Evolutionary conservation across 768 basidiomycete genomes (phyloP).

Genomic region (Fomitopsis pulvina): DNA sequence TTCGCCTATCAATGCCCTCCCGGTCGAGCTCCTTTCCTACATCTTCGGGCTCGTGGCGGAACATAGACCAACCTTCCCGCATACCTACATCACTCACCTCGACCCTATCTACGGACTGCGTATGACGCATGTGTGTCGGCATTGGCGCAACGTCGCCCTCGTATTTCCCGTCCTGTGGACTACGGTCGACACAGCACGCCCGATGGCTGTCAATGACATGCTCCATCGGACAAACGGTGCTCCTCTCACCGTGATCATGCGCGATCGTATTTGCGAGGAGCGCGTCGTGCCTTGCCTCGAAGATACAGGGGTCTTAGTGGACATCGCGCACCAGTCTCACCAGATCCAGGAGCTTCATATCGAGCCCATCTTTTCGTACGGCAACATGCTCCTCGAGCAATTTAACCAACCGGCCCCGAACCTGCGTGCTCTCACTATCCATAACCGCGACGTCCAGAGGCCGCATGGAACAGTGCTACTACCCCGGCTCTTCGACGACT

Average conservation of each 20-base stretch:
- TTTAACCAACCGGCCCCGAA: slow-evolving; percentile 1
- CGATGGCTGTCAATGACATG: neutral
- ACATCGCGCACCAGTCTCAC: slow-evolving; percentile 3
- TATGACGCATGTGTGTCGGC: slow-evolving; percentile 7
- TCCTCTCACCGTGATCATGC: slow-evolving; percentile 1
- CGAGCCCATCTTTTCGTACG: neutral
- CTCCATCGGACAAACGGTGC: neutral
- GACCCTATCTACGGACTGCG: neutral
- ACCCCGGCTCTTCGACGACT: slow-evolving; percentile 7
- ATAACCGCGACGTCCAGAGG: neutral
- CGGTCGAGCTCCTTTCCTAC: slow-evolving; percentile 3
- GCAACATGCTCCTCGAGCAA: slow-evolving; percentile 2
- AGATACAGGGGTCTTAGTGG: neutral
- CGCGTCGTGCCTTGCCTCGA: neutral
- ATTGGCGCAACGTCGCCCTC: slow-evolving; percentile 7
- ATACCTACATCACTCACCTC: neutral
- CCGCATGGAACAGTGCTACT: neutral
- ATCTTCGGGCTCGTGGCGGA: slow-evolving; percentile 2
- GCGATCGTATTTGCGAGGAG: neutral
- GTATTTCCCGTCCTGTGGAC: slow-evolving; percentile 8
- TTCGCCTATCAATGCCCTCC: slow-evolving; percentile 1
- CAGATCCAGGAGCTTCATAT: slow-evolving; percentile 6
- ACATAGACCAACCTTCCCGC: neutral
- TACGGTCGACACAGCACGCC: neutral
- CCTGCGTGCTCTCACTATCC: slow-evolving; percentile 1